These are phyloP conservation scores for Pestalotiopsis sp. DNA, from an alignment of 2,329 filamentous ascomycete genomes.

Conservation along the genomic window DNA sequence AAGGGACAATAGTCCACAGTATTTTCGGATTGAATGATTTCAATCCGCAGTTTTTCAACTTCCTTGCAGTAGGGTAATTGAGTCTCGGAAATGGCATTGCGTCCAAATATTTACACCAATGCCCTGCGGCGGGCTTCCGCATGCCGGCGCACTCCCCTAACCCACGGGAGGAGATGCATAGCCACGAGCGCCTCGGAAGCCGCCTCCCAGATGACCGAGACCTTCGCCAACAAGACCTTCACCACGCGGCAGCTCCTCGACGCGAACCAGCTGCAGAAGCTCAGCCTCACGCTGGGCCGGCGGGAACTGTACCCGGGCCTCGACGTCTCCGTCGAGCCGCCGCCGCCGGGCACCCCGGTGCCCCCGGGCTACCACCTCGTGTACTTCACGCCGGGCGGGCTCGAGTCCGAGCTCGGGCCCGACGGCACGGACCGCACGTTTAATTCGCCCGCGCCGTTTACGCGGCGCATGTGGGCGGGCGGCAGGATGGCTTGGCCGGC, in stretches of 20 bases:
- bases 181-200: slow-evolving; percentile 17
- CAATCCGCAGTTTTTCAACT: no score
- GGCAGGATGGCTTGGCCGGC: slow-evolving; percentile 58
- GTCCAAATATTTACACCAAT: no score
- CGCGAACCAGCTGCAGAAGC: slow-evolving; percentile 64
- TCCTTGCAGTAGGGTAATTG: no score
- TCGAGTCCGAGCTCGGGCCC: slow-evolving; percentile 55
- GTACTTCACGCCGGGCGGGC: slow-evolving; percentile 62
- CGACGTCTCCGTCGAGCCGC: slow-evolving; percentile 39
- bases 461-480: slow-evolving; percentile 69
- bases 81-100: no score
- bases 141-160: not conserved
- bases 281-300: slow-evolving; percentile 60
- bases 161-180: not conserved
- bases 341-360: slow-evolving; percentile 48
- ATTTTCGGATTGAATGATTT: no score
- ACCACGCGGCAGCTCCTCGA: slow-evolving; percentile 54
- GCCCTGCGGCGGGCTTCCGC: not conserved
- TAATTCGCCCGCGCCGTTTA: slow-evolving; percentile 62
- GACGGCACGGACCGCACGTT: slow-evolving; percentile 66
- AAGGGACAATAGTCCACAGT: no score
- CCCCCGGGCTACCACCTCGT: slow-evolving; percentile 64
- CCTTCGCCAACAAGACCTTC: slow-evolving; percentile 29
- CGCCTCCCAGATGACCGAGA: slow-evolving; percentile 29
- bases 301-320: slow-evolving; percentile 42